These are phyloP conservation scores for Vigna radiata DNA, from an alignment of 306 rosid genomes.

Conservation along the genomic window DNA sequence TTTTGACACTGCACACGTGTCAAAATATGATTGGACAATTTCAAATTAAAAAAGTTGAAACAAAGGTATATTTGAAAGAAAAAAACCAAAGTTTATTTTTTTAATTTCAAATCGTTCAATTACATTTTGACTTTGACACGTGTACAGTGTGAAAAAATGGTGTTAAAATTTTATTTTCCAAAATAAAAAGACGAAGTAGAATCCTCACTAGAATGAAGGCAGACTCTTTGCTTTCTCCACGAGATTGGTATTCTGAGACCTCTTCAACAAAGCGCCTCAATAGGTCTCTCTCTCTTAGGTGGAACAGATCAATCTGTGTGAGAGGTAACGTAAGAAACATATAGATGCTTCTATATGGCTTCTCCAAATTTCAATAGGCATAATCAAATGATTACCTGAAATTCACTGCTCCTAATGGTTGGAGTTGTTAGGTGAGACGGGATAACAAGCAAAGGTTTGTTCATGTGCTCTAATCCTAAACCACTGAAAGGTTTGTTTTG, in stretches of 20 bases:
- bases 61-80: too few relatives aligned
- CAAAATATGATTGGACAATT: too few relatives aligned
- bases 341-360: constrained; percentile 22
- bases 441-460: constrained; percentile 65
- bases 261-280: constrained; percentile 74
- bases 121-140: too few relatives aligned
- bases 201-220: constrained; percentile 67
- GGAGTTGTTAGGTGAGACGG: constrained; percentile 73
- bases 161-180: too few relatives aligned
- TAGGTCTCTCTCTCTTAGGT: constrained; percentile 85
- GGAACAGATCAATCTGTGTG: constrained; percentile 72
- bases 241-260: constrained; percentile 70
- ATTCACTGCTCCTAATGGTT: constrained; percentile 64
- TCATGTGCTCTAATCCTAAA: constrained; percentile 92
- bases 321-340: constrained; percentile 47
- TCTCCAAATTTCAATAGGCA: constrained; percentile 24
- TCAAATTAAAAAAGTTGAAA: too few relatives aligned
- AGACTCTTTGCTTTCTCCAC: constrained; percentile 77
- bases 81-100: too few relatives aligned
- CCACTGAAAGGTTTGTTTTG: constrained; percentile 73
- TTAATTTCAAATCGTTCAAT: too few relatives aligned
- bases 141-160: too few relatives aligned
- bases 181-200: neutral
- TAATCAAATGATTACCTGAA: constrained; percentile 67
- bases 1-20: too few relatives aligned